Percentiles rank a stretch among this genome's conserved stretches.
Conservation (phyloP, 2,329 filamentous ascomycete species). For the Dendrostoma leiphaemia region DNA sequence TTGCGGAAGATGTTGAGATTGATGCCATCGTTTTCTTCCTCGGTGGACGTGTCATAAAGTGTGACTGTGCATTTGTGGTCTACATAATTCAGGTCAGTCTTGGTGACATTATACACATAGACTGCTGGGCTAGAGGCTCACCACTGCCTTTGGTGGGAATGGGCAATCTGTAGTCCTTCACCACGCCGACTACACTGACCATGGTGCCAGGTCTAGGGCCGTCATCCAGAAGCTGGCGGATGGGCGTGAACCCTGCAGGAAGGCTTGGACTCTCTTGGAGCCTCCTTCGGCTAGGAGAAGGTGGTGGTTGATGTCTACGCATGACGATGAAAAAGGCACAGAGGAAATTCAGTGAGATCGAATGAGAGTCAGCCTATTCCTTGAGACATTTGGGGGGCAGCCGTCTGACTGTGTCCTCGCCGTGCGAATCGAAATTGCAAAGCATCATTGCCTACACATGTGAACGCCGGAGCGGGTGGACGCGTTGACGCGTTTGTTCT, state of each 20-base stretch:
- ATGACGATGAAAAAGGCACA: too few relatives aligned
- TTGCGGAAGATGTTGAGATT: conserved; percentile 61
- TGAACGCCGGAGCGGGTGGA: too few relatives aligned
- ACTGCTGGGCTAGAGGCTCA: conserved; percentile 25
- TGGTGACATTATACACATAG: not conserved
- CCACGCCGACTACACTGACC: conserved; percentile 67
- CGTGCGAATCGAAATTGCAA: too few relatives aligned
- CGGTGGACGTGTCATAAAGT: conserved; percentile 57
- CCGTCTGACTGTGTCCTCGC: too few relatives aligned
- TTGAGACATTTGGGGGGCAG: too few relatives aligned
- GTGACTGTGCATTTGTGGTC: conserved; percentile 61
- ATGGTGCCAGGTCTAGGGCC: conserved; percentile 26
- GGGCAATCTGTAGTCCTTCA: conserved; percentile 62
- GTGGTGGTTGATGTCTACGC: conserved; percentile 2
- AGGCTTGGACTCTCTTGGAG: conserved; percentile 19
- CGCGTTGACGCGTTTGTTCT: too few relatives aligned
- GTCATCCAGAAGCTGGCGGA: conserved; percentile 43
- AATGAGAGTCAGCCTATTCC: too few relatives aligned
- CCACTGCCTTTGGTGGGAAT: conserved; percentile 51
- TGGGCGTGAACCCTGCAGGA: conserved; percentile 39
- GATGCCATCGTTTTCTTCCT: conserved; percentile 40
- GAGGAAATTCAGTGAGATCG: too few relatives aligned
- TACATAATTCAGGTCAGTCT: conserved; percentile 25
- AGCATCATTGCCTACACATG: too few relatives aligned
- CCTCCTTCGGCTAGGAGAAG: not conserved